Evolutionary conservation across 2,329 filamentous ascomycete genomes (phyloP), one percentile per base, ranked within the genome.

Genomic region (Fusarium sp.): DNA sequence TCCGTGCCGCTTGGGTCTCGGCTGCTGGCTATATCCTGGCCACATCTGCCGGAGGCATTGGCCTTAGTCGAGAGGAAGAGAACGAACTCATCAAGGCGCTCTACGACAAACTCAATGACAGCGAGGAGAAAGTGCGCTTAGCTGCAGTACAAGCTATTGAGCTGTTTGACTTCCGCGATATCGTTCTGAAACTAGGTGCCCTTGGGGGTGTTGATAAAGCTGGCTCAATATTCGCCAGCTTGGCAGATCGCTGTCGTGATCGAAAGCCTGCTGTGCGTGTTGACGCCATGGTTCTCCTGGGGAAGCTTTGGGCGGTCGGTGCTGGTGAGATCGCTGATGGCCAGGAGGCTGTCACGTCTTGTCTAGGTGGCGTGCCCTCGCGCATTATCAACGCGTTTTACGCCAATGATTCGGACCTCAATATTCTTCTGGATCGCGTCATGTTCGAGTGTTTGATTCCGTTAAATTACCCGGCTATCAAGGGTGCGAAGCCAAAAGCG

Each of bases 251-350:
- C 64, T 92, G 92, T 65, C 92, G 93, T 68, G 96, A 99, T 77
- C 89, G 90, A 61, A 94, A 90, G 73, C 86, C 89, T 12, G 81
- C 86, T 38, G 91, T 99, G 10, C 91, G 94, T 54, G 88, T 91
- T 35, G 92, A 94, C 69, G 93, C 92, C 24, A 96, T 97, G 86
- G 89, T 88, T 46, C 82, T 96, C 8, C 80, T 98, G 2, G 91
- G 87, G 10, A 91, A 89, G 61, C 88, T 98, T 26, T 99, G 95
- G 95, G 93, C 92, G n/a, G 93, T 96, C 15, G 94, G 92, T 11
- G 87, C 89, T 15, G 91, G 92, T 15, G 93, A 97, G 70, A 91
- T 99, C 68, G 88, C 91, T 24, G 87, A 90, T 48, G 92, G 91
- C 12, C 90, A 94, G 69, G 92, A 97, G 67, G 81, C 84, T 15